Conservation (phyloP, 768 basidiomycete genomes). For the Chlorophyllum brunneum region DNA sequence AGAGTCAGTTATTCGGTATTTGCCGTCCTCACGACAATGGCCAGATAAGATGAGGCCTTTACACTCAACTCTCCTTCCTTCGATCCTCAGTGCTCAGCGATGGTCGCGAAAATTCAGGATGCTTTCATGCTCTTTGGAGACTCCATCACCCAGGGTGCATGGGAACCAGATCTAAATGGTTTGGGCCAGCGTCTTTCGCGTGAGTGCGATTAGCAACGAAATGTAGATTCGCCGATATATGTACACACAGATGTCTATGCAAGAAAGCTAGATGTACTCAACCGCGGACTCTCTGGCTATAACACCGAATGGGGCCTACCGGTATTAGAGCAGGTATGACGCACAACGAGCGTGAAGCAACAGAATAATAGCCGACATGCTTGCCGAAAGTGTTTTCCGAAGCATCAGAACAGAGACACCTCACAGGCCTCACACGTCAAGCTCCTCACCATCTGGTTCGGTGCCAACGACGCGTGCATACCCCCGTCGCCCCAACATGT, state of each 20-base stretch:
- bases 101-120: constrained; percentile 61
- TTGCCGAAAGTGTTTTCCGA: constrained; percentile 64
- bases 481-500: constrained; percentile 70
- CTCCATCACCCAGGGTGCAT: constrained; percentile 72
- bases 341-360: background rate
- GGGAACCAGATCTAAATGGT: constrained; percentile 48
- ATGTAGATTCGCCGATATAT: background rate
- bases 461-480: constrained; percentile 82
- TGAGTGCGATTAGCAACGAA: constrained; percentile 29
- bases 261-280: constrained; percentile 81
- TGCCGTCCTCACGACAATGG: constrained; percentile 1
- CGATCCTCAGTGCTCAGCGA: constrained; percentile 19
- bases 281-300: constrained; percentile 82
- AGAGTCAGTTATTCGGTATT: constrained; percentile 8
- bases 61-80: background rate
- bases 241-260: constrained; percentile 59
- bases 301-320: constrained; percentile 85
- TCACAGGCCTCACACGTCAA: constrained; percentile 50
- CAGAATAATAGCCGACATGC: background rate
- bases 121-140: constrained; percentile 77
- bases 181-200: constrained; percentile 67
- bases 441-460: constrained; percentile 86
- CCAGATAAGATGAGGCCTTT: constrained; percentile 1
- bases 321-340: constrained; percentile 67
- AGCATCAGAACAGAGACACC: constrained; percentile 35